Base-by-base conservation (phyloP, 2,329 filamentous ascomycete species). In the Cordyceps javanica region DNA sequence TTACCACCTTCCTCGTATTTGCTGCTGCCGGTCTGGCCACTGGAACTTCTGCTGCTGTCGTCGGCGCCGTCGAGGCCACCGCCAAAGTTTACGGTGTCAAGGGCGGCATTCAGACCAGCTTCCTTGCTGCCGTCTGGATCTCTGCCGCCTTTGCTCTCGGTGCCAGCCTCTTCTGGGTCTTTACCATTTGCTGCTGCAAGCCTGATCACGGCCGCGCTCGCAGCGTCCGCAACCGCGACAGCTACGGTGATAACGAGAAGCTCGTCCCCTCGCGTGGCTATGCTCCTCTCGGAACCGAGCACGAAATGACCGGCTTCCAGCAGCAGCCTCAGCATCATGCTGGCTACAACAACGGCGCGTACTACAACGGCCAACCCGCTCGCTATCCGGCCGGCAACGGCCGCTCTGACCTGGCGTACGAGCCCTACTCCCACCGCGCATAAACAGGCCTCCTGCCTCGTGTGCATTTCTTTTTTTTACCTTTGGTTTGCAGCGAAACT, bases 151-250 rank as follows among this genome's bases (percentile, higher is more conserved):
- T 95, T 69, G 87, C 88, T 61, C 69, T 94, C 34, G 89, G 73
- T 42, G 87, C 88, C 8, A 84, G 83, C 62, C 74, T 96, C 69
- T 97, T 97, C 87, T 97, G 94, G 93, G 76, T 92, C 68, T 84
- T 95, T 72, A 90, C 86, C 72, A 82, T 89, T 67, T 97, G 93
- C 87, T 97, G 92, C 84, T 96, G 92, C 65, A 90, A 90, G 65
- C 72, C 72, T 14, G 72, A 74, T 58, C 62, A 60, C 45, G 45
- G 54, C 57, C 63, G 65, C 61, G 61, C 62, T 59, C 62, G 65
- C 59, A 62, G 63, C 63, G 72, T 69, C 65, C 70, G 70, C 61
- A 60, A 66, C 48, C 65, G 69, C 62, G 67, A 69, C 61, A 62
- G 64, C 61, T 62, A 65, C 55, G 64, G 64, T 49, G 75, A 79